Conservation (phyloP, 495 filamentous ascomycete genomes). For the Penicillium waksmanii region DNA sequence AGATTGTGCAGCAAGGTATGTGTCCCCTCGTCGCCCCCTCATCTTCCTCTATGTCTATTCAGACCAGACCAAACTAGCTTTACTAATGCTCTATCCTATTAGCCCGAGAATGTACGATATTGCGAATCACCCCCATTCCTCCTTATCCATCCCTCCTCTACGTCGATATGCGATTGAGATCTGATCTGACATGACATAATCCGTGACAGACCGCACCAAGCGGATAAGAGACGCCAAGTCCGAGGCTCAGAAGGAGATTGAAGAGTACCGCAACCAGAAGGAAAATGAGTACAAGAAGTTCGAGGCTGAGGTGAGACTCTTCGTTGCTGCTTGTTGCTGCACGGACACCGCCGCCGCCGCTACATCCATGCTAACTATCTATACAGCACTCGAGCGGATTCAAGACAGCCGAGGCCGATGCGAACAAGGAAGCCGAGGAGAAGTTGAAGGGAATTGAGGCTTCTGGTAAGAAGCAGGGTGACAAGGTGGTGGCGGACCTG, state of each 20-base stretch:
- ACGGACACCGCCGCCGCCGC: too few relatives aligned
- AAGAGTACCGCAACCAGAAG: slow-evolving; percentile 87
- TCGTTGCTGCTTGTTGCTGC: too few relatives aligned
- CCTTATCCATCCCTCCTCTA: neutral
- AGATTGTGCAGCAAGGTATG: slow-evolving; percentile 94
- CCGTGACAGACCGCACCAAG: slow-evolving; percentile 88
- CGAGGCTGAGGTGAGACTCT: slow-evolving; percentile 75
- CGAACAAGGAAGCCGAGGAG: slow-evolving; percentile 76
- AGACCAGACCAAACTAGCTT: neutral
- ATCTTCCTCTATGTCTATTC: neutral
- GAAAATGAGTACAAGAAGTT: slow-evolving; percentile 95
- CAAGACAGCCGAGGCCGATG: slow-evolving; percentile 84
- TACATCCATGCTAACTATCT: neutral
- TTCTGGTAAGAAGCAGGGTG: slow-evolving; percentile 75
- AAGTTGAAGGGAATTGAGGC: slow-evolving; percentile 82
- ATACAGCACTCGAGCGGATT: slow-evolving; percentile 81
- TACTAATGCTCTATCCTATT: neutral
- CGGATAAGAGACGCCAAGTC: slow-evolving; percentile 91
- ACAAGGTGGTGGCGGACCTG: slow-evolving; percentile 78
- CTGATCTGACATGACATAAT: slow-evolving; percentile 11
- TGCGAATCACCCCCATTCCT: slow-evolving; percentile 5
- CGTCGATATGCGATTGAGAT: slow-evolving; percentile 14
- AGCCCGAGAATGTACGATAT: slow-evolving; percentile 74
- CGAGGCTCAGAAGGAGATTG: slow-evolving; percentile 98
- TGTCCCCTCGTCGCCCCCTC: neutral